Percentiles rank a stretch among this genome's conserved stretches.
phyloP scores from a whole-genome alignment of 768 basidiomycete species.

The Mycena epipterygia region DNA sequence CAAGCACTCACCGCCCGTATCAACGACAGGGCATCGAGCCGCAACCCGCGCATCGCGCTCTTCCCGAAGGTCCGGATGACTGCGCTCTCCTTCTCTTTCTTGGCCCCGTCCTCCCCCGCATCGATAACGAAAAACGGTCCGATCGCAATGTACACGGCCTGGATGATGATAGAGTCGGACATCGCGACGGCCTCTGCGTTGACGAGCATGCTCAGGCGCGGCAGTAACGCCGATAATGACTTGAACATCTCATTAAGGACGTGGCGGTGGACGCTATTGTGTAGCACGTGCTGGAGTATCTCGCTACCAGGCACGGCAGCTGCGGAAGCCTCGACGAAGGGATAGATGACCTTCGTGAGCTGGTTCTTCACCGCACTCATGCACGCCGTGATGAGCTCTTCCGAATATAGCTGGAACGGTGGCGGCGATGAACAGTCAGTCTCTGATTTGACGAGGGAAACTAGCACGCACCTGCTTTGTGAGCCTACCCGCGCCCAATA shows the following conservation, averaged over 20 bases:
- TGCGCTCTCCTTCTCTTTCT: slow-evolving; percentile 69
- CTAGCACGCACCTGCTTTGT: slow-evolving; percentile 88
- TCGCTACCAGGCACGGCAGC: slow-evolving; percentile 56
- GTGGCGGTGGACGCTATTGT: slow-evolving; percentile 60
- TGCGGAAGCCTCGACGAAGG: slow-evolving; percentile 82
- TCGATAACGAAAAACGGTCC: slow-evolving; percentile 96
- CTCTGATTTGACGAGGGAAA: no score
- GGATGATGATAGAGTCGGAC: slow-evolving; percentile 93
- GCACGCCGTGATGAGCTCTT: slow-evolving; percentile 90
- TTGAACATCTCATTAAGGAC: slow-evolving; percentile 80
- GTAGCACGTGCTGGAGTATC: slow-evolving; percentile 66
- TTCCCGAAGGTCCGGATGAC: slow-evolving; percentile 79
- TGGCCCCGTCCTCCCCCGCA: slow-evolving; percentile 61
- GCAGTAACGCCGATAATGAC: slow-evolving; percentile 77
- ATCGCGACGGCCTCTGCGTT: slow-evolving; percentile 80
- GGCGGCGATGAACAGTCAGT: no score
- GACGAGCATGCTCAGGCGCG: slow-evolving; percentile 81
- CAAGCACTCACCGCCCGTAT: slow-evolving; percentile 82
- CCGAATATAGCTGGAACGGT: slow-evolving; percentile 89
- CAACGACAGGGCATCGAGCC: slow-evolving; percentile 85
- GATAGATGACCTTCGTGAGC: slow-evolving; percentile 84
- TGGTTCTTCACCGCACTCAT: slow-evolving; percentile 84
- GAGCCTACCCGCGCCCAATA: slow-evolving; percentile 83
- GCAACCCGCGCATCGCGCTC: slow-evolving; percentile 84
- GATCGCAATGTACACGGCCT: slow-evolving; percentile 92